Conservation (phyloP, 352 stramenopile genomes). For the Phytophthora kernoviae region DNA sequence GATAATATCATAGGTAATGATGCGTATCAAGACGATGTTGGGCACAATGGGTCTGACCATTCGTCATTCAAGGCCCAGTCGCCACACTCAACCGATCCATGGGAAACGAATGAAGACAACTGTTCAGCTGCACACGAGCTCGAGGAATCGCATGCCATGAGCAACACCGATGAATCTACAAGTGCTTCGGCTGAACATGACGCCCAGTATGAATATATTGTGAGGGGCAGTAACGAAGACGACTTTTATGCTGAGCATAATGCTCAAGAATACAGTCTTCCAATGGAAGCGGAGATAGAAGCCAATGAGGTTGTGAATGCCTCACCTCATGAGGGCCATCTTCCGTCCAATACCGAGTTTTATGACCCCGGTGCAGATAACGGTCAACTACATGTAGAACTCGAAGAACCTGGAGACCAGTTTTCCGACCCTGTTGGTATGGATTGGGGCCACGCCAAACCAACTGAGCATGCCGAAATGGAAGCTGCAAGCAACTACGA, state of each 20-base stretch:
- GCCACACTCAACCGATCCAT: background rate
- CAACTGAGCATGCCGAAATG: background rate
- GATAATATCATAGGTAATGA: background rate
- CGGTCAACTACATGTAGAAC: background rate
- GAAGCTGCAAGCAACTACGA: conserved; percentile 8
- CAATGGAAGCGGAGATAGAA: background rate
- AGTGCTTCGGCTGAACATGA: background rate
- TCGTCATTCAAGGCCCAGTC: background rate
- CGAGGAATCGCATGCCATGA: background rate
- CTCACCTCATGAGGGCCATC: background rate
- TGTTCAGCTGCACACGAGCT: background rate
- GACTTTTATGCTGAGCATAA: background rate
- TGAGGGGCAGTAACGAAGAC: background rate
- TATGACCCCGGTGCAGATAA: background rate
- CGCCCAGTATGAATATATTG: background rate
- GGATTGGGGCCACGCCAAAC: conserved; percentile 10
- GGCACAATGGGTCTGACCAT: background rate
- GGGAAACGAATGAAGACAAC: background rate
- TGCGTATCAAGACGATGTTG: background rate
- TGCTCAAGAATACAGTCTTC: background rate
- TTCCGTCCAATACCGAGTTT: background rate
- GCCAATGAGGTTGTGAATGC: background rate
- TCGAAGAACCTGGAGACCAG: background rate
- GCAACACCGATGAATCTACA: background rate
- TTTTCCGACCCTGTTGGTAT: background rate